phyloP scores from a whole-genome alignment of 257 asterid species.

The Hygrophila difformis region DNA sequence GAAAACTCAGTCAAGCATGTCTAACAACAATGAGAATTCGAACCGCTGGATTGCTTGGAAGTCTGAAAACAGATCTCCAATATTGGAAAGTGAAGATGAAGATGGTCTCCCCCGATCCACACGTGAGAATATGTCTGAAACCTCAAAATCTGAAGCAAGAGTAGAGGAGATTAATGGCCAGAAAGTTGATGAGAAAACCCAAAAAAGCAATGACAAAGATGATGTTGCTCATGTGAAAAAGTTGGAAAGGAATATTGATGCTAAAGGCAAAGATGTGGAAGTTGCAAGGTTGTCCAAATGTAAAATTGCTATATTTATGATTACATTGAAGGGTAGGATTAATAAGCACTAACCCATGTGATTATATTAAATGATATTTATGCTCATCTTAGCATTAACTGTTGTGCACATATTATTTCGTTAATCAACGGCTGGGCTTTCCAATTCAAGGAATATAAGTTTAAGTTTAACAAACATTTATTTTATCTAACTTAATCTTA shows the following conservation, averaged over 20 bases:
- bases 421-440: too few species aligned
- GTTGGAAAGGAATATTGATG: constrained; percentile 51
- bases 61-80: constrained; percentile 19
- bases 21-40: constrained; percentile 29
- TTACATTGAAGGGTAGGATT: neutral
- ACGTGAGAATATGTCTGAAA: constrained; percentile 20
- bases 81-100: constrained; percentile 81
- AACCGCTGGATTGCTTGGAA: constrained; percentile 35
- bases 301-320: neutral
- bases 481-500: too few species aligned
- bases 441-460: too few species aligned
- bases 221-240: constrained; percentile 24
- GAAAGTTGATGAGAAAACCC: constrained; percentile 22
- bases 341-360: neutral
- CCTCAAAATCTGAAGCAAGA: constrained; percentile 18
- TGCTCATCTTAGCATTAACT: too few species aligned
- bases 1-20: constrained; percentile 27
- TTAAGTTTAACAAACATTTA: too few species aligned
- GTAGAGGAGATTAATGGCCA: constrained; percentile 18
- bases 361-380: neutral
- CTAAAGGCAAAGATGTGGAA: constrained; percentile 31
- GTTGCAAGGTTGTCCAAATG: constrained; percentile 36
- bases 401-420: too few species aligned
- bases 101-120: constrained; percentile 76
- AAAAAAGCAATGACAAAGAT: constrained; percentile 27